phyloP scores from a whole-genome alignment of 331 rosid genomes.

The Malus hybrid region DNA sequence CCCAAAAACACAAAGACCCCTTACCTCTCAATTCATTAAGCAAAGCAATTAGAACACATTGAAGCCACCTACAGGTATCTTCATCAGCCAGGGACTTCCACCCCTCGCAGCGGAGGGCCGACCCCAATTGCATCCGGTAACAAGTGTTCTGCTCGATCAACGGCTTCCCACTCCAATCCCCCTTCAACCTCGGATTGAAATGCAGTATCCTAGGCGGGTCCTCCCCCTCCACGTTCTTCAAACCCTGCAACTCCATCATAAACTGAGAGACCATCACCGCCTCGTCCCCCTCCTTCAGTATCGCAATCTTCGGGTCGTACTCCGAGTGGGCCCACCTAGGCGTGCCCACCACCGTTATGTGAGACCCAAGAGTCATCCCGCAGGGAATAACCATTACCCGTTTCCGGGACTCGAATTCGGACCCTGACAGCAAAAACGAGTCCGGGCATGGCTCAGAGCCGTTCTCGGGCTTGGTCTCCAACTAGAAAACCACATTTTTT shows the following conservation, averaged over 20 bases:
- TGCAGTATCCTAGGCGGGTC: slow-evolving; percentile 89
- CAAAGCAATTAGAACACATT: neutral
- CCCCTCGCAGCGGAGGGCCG: slow-evolving; percentile 88
- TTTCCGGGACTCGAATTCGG: slow-evolving; percentile 34
- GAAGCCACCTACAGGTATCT: slow-evolving; percentile 53
- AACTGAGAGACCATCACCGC: slow-evolving; percentile 87
- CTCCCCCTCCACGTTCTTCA: slow-evolving; percentile 86
- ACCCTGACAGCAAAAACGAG: slow-evolving; percentile 55
- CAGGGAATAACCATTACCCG: slow-evolving; percentile 69
- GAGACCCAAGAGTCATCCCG: slow-evolving; percentile 86
- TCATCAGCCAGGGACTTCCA: slow-evolving; percentile 80
- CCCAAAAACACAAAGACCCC: neutral
- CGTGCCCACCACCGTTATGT: slow-evolving; percentile 82
- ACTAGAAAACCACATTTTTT: too few relatives aligned
- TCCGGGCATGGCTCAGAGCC: slow-evolving; percentile 55
- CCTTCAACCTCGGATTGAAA: slow-evolving; percentile 90
- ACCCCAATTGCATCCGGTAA: slow-evolving; percentile 92
- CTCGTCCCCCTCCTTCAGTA: slow-evolving; percentile 59
- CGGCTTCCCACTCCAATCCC: slow-evolving; percentile 89
- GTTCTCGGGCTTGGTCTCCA: slow-evolving; percentile 29
- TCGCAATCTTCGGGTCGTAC: slow-evolving; percentile 63
- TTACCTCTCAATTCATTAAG: neutral
- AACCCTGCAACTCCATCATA: slow-evolving; percentile 85
- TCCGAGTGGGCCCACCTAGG: slow-evolving; percentile 82
- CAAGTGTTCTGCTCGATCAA: slow-evolving; percentile 90